Base-by-base conservation (phyloP, 352 stramenopile species). In the Pythium biforme region DNA sequence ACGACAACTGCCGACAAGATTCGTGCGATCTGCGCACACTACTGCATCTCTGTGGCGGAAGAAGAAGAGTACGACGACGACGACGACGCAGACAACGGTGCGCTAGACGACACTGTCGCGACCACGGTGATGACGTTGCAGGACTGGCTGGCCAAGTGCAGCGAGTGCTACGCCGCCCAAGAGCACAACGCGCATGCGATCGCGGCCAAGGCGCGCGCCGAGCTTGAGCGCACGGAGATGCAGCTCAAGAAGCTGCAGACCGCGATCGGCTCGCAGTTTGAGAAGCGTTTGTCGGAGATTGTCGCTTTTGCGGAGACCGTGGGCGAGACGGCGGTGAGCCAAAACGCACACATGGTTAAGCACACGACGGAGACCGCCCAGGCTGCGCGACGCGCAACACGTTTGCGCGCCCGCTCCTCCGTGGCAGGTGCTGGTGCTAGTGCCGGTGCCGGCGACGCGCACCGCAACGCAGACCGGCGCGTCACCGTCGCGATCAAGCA, bases 131-230 rank as follows among this genome's bases (percentile, higher is more conserved):
- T 78, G n/a, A 82, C 76, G 10, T 69, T 89, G 25, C 70, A 88
- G 27, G 75, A 85, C 17, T 90, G 80, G 80, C 62, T 88, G 0
- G 31, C 60, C 4, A 88, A 90, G 49, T 90, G 77, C 55, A 68
- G 79, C 58, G 78, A 85, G 58, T 76, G 64, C 53, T 90, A 75
- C 37, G 34, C 70, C 19, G 69, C 61, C 0, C 76, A 81, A 40
- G 66, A 84, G 22, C 69, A 57, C 1, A 74, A 80, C 45, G 71
- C 74, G 7, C 55, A 67, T 0, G 62, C 77, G 8, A 64, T 76
- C 1, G 78, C 77, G 1, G 71, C 66, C 0, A 80, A 75, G 25
- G 81, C 81, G 0, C 58, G 65, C 22, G 69, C 66, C 3, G 81
- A 90, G 41, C 52, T 90, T 9, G 37, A 84, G 25, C 76, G 71